These are phyloP conservation scores for Diutina neorugosa DNA, from an alignment of 1,139 yeast genomes.

Conservation along the genomic window DNA sequence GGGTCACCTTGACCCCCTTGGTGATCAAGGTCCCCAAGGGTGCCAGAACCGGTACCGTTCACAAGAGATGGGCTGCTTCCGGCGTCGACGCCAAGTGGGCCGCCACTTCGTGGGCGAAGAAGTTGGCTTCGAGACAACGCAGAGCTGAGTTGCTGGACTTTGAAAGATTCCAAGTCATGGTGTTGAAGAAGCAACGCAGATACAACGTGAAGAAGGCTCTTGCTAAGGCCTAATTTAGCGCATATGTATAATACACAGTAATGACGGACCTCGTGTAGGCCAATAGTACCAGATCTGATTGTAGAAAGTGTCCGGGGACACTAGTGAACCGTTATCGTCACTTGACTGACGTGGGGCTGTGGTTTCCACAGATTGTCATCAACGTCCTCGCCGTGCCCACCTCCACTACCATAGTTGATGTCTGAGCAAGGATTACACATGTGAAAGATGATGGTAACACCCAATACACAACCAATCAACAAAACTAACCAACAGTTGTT, in stretches of 20 bases:
- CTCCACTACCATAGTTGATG: too few species aligned
- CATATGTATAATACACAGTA: conserved; percentile 3
- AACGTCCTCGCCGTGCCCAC: too few species aligned
- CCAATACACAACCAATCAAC: too few species aligned
- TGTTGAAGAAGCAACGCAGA: conserved; percentile 95
- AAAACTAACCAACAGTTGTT: too few species aligned
- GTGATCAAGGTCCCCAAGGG: conserved; percentile 89
- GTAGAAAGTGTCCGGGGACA: too few species aligned
- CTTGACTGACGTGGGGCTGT: too few species aligned
- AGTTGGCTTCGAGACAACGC: conserved; percentile 88
- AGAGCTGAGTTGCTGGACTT: conserved; percentile 91
- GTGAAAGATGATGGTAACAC: too few species aligned
- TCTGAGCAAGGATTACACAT: too few species aligned
- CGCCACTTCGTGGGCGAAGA: conserved; percentile 93
- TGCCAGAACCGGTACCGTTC: conserved; percentile 72
- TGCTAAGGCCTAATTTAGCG: conserved; percentile 16
- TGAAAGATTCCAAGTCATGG: conserved; percentile 98
- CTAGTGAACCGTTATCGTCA: too few species aligned
- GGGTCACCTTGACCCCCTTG: conserved; percentile 87
- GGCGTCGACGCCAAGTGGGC: conserved; percentile 87
- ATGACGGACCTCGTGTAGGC: not conserved
- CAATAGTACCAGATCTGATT: too few species aligned
- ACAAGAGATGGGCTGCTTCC: conserved; percentile 91
- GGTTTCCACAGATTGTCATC: too few species aligned
- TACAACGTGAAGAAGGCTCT: conserved; percentile 75